Conservation (phyloP, 179 eudicot genomes). For the Nepenthes alata region DNA sequence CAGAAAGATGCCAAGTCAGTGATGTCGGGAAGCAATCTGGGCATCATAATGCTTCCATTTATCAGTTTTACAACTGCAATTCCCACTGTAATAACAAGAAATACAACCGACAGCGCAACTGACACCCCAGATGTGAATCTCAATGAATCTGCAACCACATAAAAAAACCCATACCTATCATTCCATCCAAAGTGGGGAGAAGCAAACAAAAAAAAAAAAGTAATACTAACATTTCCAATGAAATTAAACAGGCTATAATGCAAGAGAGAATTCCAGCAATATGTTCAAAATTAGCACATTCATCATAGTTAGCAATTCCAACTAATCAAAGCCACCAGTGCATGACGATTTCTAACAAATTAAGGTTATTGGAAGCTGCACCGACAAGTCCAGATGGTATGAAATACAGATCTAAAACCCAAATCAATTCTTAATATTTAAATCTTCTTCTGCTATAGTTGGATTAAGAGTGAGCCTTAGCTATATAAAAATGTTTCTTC, state of each 20-base stretch:
- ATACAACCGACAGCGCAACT: constrained; percentile 49
- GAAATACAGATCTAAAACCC: too few species aligned
- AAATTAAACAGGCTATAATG: not conserved
- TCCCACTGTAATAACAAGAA: constrained; percentile 44
- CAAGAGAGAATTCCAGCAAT: not conserved
- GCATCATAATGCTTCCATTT: constrained; percentile 38
- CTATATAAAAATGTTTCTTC: not conserved
- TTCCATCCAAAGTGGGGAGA: not conserved
- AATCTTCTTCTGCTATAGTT: too few species aligned
- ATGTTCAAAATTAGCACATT: not conserved
- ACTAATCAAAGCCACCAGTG: not conserved
- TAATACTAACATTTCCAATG: not conserved
- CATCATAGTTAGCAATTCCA: not conserved
- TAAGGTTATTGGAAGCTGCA: too few species aligned
- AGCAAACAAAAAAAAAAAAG: not conserved
- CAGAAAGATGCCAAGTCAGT: constrained; percentile 39
- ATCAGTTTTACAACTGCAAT: constrained; percentile 33
- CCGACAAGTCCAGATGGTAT: too few species aligned
- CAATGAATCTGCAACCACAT: constrained; percentile 44
- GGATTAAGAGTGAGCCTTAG: too few species aligned
- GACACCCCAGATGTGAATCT: constrained; percentile 51
- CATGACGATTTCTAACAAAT: not conserved
- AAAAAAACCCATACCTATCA: constrained; percentile 1
- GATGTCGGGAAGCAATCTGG: constrained; percentile 41
- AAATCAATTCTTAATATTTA: too few species aligned